These are phyloP conservation scores for Dissophora globulifera DNA, from an alignment of 192 early-diverging fungal species.

Conservation along the genomic window DNA sequence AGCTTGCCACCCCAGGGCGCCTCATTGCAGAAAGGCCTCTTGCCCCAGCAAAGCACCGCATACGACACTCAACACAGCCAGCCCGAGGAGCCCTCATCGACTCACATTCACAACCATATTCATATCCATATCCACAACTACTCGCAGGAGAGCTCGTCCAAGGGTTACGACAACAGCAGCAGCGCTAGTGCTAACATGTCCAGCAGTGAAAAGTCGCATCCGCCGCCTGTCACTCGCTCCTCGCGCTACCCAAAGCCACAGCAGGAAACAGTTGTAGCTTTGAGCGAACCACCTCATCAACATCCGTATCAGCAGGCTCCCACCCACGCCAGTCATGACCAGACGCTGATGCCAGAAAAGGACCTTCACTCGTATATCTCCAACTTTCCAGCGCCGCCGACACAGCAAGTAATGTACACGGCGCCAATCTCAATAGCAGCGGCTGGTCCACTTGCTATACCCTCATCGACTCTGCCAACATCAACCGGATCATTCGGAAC, in stretches of 20 bases:
- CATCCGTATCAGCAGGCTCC: neutral
- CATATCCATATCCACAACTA: constrained; percentile 29
- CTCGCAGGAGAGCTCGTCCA: neutral
- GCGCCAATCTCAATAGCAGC: neutral
- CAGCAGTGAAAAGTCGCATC: neutral
- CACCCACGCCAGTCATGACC: too few species aligned
- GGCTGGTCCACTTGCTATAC: constrained; percentile 5
- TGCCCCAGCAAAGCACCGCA: neutral
- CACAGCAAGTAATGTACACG: neutral
- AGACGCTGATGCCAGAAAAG: neutral
- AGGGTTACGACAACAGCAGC: neutral
- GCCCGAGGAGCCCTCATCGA: too few species aligned
- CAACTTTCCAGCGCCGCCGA: constrained; percentile 7
- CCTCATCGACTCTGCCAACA: neutral
- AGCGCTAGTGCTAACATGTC: neutral
- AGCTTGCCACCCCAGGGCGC: too few species aligned
- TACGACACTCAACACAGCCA: neutral
- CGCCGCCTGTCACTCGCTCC: constrained; percentile 2
- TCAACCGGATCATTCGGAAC: neutral
- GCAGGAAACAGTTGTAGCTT: neutral
- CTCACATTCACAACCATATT: constrained; percentile 15
- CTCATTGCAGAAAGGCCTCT: too few species aligned
- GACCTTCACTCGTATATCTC: neutral
- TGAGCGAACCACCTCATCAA: neutral
- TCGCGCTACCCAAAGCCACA: constrained; percentile 20